A percentile compares a stretch with the other conserved stretches of the same genome.
Evolutionary conservation across 2,329 filamentous ascomycete genomes (phyloP).

Genomic region (Fusarium sp.): DNA sequence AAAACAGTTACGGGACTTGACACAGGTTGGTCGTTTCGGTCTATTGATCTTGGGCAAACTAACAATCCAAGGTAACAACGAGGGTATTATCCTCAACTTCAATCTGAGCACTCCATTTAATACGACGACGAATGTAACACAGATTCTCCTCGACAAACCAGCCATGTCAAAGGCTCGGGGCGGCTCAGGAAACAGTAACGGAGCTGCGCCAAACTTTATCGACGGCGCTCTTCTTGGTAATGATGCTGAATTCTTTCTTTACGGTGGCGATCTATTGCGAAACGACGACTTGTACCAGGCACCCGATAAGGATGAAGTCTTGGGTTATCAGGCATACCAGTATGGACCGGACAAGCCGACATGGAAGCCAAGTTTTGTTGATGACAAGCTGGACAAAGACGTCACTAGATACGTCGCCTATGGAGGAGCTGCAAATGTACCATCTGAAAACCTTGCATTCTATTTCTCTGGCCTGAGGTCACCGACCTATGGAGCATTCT

Average conservation of each 20-base stretch:
- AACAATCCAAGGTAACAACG: constrained; percentile 59
- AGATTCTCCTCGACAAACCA: constrained; percentile 56
- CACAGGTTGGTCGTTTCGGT: constrained; percentile 57
- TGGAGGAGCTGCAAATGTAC: constrained; percentile 72
- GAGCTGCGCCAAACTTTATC: constrained; percentile 65
- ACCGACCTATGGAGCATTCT: constrained; percentile 62
- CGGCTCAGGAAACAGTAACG: constrained; percentile 62
- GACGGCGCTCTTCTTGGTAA: constrained; percentile 76
- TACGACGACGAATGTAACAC: constrained; percentile 62
- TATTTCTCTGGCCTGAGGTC: constrained; percentile 75
- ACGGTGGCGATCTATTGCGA: constrained; percentile 65
- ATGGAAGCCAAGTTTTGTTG: constrained; percentile 59
- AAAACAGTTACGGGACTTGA: constrained; percentile 38
- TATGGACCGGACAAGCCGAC: constrained; percentile 60
- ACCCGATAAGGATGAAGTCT: constrained; percentile 57
- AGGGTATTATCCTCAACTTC: constrained; percentile 66
- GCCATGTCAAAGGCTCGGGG: constrained; percentile 61
- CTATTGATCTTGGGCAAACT: neutral
- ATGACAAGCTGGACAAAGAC: constrained; percentile 54
- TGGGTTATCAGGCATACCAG: constrained; percentile 64
- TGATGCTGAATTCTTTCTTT: constrained; percentile 71
- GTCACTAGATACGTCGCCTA: constrained; percentile 73
- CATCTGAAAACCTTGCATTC: constrained; percentile 77
- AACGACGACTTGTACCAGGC: constrained; percentile 50
- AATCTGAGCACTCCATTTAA: constrained; percentile 70